Percentiles rank a stretch among this genome's conserved stretches.
Conservation (phyloP, 768 basidiomycete species). For the Xerocomus potaroensis region DNA sequence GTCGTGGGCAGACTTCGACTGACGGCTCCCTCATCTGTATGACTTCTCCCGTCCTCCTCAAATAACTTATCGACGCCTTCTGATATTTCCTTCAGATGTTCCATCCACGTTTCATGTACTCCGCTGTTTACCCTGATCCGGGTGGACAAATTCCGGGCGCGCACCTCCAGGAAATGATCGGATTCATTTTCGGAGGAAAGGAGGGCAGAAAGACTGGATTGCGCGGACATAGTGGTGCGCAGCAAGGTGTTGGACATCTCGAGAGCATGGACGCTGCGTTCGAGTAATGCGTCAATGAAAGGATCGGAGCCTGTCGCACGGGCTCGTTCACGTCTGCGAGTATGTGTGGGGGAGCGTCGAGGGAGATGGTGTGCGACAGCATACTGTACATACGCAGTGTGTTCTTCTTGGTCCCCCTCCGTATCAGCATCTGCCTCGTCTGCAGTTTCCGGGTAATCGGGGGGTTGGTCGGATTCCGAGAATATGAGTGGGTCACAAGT, state of each 20-base stretch:
- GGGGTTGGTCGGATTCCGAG: conserved; percentile 55
- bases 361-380: conserved; percentile 33
- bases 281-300: conserved; percentile 72
- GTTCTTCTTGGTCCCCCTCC: conserved; percentile 33
- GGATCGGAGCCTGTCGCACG: conserved; percentile 39
- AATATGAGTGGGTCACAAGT: conserved; percentile 15
- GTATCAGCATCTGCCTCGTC: conserved; percentile 75
- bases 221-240: conserved; percentile 71
- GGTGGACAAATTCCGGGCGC: conserved; percentile 49
- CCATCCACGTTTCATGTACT: conserved; percentile 55
- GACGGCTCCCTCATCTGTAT: conserved; percentile 24
- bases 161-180: conserved; percentile 44
- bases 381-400: conserved; percentile 20
- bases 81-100: conserved; percentile 63
- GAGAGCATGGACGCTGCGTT: conserved; percentile 77
- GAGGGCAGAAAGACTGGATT: conserved; percentile 49
- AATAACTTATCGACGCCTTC: conserved; percentile 60
- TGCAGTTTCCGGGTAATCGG: conserved; percentile 73
- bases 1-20: conserved; percentile 46
- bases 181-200: conserved; percentile 43
- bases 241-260: conserved; percentile 82
- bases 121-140: conserved; percentile 45
- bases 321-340: conserved; percentile 27
- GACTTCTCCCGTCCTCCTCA: conserved; percentile 22
- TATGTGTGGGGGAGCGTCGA: conserved; percentile 23